Percentiles rank a stretch among this genome's conserved stretches.
phyloP scores from a whole-genome alignment of 305 asterid genomes.

The Nicotiana rustica region DNA sequence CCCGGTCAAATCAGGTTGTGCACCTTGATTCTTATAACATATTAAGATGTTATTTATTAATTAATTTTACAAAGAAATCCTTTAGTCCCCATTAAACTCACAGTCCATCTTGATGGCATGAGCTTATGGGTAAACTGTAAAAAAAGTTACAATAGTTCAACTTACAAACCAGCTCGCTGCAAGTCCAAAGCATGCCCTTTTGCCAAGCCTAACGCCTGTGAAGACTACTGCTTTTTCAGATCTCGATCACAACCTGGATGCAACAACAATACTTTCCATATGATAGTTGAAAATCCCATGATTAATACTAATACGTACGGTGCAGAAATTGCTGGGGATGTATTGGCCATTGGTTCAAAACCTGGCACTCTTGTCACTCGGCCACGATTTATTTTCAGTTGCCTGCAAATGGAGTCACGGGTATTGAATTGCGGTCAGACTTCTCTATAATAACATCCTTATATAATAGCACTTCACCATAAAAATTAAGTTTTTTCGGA shows the following conservation, averaged over 20 bases:
- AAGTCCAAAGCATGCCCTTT: background rate
- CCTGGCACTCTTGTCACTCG: background rate
- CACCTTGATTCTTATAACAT: no score
- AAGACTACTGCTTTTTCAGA: background rate
- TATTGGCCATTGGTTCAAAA: background rate
- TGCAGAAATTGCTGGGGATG: conserved; percentile 26
- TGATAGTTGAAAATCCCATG: conserved; percentile 21
- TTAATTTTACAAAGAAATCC: conserved; percentile 30
- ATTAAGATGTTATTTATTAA: no score
- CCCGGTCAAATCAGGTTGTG: no score
- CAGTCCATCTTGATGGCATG: conserved; percentile 21
- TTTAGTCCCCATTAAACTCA: background rate
- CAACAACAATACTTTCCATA: background rate
- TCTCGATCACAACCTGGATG: background rate
- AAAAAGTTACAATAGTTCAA: background rate
- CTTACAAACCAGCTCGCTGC: no score
- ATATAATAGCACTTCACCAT: no score
- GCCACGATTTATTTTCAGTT: conserved; percentile 31
- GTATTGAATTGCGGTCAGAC: background rate
- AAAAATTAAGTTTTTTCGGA: no score
- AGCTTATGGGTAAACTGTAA: conserved; percentile 29
- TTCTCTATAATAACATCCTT: no score
- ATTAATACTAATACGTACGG: background rate
- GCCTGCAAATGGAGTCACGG: conserved; percentile 23
- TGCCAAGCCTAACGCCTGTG: conserved; percentile 28